Base-by-base conservation (phyloP, 129 eudicot species). In the Pittosporum tobira region DNA sequence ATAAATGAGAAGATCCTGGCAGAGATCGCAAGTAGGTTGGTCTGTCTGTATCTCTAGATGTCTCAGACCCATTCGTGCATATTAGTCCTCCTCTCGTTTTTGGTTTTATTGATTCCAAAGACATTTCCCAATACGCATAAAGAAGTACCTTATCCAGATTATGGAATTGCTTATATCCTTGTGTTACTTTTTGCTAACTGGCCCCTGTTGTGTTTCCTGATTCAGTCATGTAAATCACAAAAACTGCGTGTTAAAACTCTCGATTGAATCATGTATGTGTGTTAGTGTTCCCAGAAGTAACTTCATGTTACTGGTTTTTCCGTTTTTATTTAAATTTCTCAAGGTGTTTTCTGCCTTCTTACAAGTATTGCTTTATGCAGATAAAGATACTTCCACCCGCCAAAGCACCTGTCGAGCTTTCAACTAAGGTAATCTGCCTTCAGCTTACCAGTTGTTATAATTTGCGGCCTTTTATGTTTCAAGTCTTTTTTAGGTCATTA, bases 371-470 rank as follows among this genome's bases (percentile, higher is more conserved):
- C 44, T 51, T 36, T 51, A 38, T 77, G 81, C 86, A 93, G 99
- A 75, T 93, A 51, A 93, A 76, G 71, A 75, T 87, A 53, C 87
- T 83, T 79, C 99, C 96, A 49, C 78, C 96, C 61, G 87, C 75
- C 23, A 93, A 81, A 71, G 91, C 95, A 56, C 94, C 99, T 19
- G 83, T 84, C 57, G 99, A 93, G 66, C 64, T 69, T 67, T 87
- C 99, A 48, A 57, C 80, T 53, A 96, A 51, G 55, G 51, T 57
- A 47, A 46, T 24, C 46, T 63, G 19, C 34, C 27, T 52, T 23
- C 34, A 62, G 12, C 28, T 20, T 29, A n/a, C 10, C 18, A 28
- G 27, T 13, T 19, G 5, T 48, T 38, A 45, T 61, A 29, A 1
- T 8, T 4, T 21, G 0, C 5, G 23, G 1, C 5, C 26, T 25